Evolutionary conservation across 495 filamentous ascomycete genomes (phyloP).

Genomic region (Podospora comata): DNA sequence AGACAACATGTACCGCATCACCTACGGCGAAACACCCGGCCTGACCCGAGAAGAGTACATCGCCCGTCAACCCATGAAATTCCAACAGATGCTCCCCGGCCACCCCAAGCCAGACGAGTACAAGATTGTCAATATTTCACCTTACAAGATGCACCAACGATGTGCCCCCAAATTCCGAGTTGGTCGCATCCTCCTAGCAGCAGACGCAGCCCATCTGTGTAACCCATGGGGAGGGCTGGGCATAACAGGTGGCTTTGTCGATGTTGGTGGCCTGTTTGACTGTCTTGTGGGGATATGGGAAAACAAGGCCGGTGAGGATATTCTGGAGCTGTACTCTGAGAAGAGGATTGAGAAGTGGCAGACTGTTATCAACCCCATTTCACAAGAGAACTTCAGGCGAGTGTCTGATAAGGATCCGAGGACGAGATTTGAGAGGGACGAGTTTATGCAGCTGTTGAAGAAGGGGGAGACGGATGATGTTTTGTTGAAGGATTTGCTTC

Average conservation of each 20-base stretch:
- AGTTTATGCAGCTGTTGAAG: conserved; percentile 38
- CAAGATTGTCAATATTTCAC: conserved; percentile 45
- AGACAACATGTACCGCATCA: conserved; percentile 57
- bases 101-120: conserved; percentile 52
- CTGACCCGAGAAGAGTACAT: conserved; percentile 47
- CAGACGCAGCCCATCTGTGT: conserved; percentile 57
- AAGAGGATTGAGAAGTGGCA: conserved; percentile 45
- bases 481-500: conserved; percentile 21
- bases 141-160: conserved; percentile 55
- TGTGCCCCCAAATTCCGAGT: conserved; percentile 50
- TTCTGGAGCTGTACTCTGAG: conserved; percentile 51
- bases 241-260: conserved; percentile 52
- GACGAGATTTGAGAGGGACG: conserved; percentile 35
- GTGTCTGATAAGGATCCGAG: conserved; percentile 33
- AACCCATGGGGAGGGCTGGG: conserved; percentile 55
- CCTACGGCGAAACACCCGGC: conserved; percentile 50
- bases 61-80: conserved; percentile 46
- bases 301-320: conserved; percentile 44
- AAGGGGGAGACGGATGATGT: conserved; percentile 36
- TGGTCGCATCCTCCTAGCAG: conserved; percentile 50
- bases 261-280: conserved; percentile 51
- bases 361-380: conserved; percentile 49
- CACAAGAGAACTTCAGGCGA: conserved; percentile 42
- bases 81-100: conserved; percentile 51
- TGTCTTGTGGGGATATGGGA: conserved; percentile 47